A percentile compares a stretch with the other conserved stretches of the same genome.
Evolutionary conservation across 441 rosid species (phyloP).

Genomic region (Geranium incanum): DNA sequence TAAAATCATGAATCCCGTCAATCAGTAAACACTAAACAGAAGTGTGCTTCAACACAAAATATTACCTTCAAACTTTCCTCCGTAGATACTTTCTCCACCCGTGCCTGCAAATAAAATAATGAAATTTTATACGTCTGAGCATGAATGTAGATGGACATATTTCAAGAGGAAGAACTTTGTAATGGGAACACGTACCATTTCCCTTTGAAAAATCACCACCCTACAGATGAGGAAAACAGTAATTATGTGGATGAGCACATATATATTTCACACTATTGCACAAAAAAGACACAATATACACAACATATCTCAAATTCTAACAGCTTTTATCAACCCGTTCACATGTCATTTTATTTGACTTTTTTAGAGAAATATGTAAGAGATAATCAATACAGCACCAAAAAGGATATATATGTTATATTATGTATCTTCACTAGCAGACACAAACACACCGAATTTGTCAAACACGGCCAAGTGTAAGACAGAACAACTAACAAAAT

Average conservation of each 20-base stretch:
- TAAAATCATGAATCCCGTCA: conserved; percentile 8
- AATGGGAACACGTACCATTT: conserved; percentile 58
- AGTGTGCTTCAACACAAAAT: conserved; percentile 10
- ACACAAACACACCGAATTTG: background rate
- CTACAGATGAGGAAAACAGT: conserved; percentile 36
- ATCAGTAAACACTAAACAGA: background rate
- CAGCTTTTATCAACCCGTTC: background rate
- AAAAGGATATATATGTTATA: too few relatives aligned
- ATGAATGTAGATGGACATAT: conserved; percentile 31
- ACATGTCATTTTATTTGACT: background rate
- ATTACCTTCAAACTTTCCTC: conserved; percentile 88
- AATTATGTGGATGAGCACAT: conserved; percentile 15
- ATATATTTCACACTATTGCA: background rate
- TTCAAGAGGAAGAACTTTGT: conserved; percentile 18
- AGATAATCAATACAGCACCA: background rate
- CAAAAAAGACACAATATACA: background rate
- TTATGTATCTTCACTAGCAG: background rate
- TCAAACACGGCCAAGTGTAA: too few relatives aligned
- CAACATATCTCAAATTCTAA: background rate
- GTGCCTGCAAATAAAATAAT: conserved; percentile 91
- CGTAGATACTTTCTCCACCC: conserved; percentile 96
- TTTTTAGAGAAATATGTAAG: background rate
- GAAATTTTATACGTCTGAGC: conserved; percentile 46
- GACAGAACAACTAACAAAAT: background rate
- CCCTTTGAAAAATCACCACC: conserved; percentile 97